Evolutionary conservation across 192 early-diverging fungal genomes (phyloP).

Genomic region (Mortierella antarctica): DNA sequence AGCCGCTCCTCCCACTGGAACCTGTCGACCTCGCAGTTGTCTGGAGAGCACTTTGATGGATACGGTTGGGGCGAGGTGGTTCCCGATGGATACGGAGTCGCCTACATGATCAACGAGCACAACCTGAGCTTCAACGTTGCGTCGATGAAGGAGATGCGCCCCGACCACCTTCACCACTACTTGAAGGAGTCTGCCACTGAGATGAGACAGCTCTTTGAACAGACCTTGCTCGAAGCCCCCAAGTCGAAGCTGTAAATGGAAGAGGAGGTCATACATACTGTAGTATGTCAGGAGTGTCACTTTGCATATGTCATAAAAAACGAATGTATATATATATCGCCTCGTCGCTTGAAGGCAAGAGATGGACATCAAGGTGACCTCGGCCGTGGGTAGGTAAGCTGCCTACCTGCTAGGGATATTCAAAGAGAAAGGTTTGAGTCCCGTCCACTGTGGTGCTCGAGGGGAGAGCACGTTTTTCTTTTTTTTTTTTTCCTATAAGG

Average conservation of each 20-base stretch:
- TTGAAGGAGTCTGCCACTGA: constrained; percentile 90
- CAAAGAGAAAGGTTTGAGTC: too few species aligned
- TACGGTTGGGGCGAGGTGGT: constrained; percentile 93
- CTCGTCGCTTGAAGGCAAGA: too few species aligned
- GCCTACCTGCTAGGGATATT: too few species aligned
- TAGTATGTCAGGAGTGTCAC: too few species aligned
- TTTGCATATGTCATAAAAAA: too few species aligned
- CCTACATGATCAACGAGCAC: constrained; percentile 94
- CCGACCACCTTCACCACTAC: constrained; percentile 80
- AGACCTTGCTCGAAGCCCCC: constrained; percentile 63
- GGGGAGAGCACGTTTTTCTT: background rate
- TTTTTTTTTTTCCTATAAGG: background rate
- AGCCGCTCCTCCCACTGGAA: constrained; percentile 87
- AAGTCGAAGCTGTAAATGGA: constrained; percentile 75
- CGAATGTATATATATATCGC: too few species aligned
- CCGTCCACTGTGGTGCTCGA: too few species aligned
- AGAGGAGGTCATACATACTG: too few species aligned
- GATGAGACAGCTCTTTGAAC: constrained; percentile 82
- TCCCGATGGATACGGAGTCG: constrained; percentile 91
- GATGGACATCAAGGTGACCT: too few species aligned
- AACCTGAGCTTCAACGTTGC: constrained; percentile 90
- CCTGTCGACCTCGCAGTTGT: constrained; percentile 92
- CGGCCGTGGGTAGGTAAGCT: too few species aligned
- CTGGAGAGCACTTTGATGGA: constrained; percentile 91
- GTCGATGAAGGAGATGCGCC: constrained; percentile 66